Percentiles rank a stretch among this genome's conserved stretches.
phyloP scores from a whole-genome alignment of 805 yeast genomes.

The Saturnispora sekii region DNA sequence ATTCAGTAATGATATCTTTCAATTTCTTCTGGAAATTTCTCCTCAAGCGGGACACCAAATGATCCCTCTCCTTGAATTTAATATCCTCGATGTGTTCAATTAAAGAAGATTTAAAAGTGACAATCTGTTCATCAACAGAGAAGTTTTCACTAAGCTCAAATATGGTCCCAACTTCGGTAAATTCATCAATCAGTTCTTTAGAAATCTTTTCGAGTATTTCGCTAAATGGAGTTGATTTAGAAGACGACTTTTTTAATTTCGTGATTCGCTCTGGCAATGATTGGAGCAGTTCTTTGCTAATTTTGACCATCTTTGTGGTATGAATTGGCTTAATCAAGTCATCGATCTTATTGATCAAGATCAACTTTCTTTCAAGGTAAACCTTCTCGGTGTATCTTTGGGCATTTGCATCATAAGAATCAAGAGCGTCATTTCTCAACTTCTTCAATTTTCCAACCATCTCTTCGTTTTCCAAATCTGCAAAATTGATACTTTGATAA shows the following conservation, averaged over 20 bases:
- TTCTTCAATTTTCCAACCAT: conserved; percentile 35
- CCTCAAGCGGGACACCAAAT: conserved; percentile 32
- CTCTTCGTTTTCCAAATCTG: conserved; percentile 21
- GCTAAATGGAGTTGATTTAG: conserved; percentile 17
- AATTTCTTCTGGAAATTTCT: conserved; percentile 39
- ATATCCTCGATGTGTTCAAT: conserved; percentile 18
- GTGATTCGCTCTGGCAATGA: conserved; percentile 22
- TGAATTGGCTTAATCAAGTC: conserved; percentile 35
- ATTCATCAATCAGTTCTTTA: conserved; percentile 17
- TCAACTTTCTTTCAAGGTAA: conserved; percentile 50
- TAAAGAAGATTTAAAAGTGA: conserved; percentile 1
- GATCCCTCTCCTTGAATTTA: conserved; percentile 32
- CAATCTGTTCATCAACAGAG: conserved; percentile 22
- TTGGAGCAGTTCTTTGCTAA: conserved; percentile 28
- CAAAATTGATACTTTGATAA: conserved; percentile 21
- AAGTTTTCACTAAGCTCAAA: conserved; percentile 27
- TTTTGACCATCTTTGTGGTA: conserved; percentile 29
- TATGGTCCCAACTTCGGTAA: conserved; percentile 26
- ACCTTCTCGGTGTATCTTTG: conserved; percentile 63
- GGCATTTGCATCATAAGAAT: conserved; percentile 59
- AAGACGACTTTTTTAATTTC: conserved; percentile 10
- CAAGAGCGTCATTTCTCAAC: conserved; percentile 39
- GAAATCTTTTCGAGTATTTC: conserved; percentile 21
- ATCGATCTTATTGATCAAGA: conserved; percentile 41
- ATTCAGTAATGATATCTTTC: conserved; percentile 40